Evolutionary conservation across 495 filamentous ascomycete species (phyloP).

Genomic region (Trichocladium uniseriatum): DNA sequence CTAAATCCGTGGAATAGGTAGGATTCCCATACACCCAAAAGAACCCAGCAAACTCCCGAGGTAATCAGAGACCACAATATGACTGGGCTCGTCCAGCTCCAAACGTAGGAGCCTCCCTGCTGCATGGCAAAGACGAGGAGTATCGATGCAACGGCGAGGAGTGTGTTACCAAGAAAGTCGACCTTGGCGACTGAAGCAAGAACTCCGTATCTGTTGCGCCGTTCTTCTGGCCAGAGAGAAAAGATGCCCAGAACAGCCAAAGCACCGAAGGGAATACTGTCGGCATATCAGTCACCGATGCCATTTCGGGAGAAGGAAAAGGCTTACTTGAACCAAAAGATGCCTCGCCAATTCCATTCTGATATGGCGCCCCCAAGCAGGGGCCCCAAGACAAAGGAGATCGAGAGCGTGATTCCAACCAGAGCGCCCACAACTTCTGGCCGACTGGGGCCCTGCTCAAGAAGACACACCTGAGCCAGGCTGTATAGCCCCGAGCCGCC

Average conservation of each 20-base stretch:
- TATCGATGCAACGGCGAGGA: slow-evolving; percentile 46
- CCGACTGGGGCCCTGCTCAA: slow-evolving; percentile 45
- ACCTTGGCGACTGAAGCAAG: slow-evolving; percentile 31
- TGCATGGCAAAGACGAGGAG: slow-evolving; percentile 51
- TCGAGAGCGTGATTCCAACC: slow-evolving; percentile 36
- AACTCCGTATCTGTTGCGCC: slow-evolving; percentile 18
- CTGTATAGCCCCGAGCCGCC: slow-evolving; percentile 52
- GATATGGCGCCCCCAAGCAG: slow-evolving; percentile 62
- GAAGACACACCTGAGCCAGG: slow-evolving; percentile 44
- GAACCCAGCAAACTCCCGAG: slow-evolving; percentile 38
- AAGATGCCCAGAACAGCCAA: slow-evolving; percentile 48
- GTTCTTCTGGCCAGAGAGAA: slow-evolving; percentile 37
- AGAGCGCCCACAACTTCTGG: slow-evolving; percentile 37
- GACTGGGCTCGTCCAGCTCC: slow-evolving; percentile 37
- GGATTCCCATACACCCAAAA: slow-evolving; percentile 40
- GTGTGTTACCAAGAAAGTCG: slow-evolving; percentile 48
- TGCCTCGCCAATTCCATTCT: slow-evolving; percentile 56
- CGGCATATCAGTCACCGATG: background rate
- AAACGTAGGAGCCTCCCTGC: slow-evolving; percentile 41
- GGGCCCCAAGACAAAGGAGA: slow-evolving; percentile 50
- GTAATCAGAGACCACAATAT: slow-evolving; percentile 36
- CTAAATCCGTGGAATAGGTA: slow-evolving; percentile 24
- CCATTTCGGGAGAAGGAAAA: background rate
- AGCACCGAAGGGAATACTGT: slow-evolving; percentile 49
- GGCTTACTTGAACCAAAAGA: slow-evolving; percentile 60